Conservation (phyloP, 2,329 filamentous ascomycete genomes). For the Paracoccidioides brasiliensis region DNA sequence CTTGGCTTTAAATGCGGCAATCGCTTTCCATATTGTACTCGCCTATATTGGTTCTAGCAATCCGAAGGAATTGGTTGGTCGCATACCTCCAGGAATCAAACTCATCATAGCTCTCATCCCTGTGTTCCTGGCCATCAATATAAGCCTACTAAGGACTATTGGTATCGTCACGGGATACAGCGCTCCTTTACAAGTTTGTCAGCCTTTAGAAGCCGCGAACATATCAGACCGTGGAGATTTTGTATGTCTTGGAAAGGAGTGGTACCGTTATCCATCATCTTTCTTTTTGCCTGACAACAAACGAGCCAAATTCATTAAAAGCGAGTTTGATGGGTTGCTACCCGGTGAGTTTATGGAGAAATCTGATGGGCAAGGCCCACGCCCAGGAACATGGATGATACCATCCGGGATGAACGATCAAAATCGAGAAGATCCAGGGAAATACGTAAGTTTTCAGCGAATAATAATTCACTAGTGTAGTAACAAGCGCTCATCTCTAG, state of each 20-base stretch:
- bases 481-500: constrained; percentile 9
- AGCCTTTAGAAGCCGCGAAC: constrained; percentile 34
- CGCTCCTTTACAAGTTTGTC: constrained; percentile 58
- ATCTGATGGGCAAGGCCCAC: constrained; percentile 53
- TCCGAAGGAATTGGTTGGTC: constrained; percentile 52
- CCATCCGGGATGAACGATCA: constrained; percentile 81
- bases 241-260: constrained; percentile 89
- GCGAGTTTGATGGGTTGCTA: constrained; percentile 75
- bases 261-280: constrained; percentile 93
- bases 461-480: not conserved
- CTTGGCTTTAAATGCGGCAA: constrained; percentile 73
- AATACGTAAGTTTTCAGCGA: constrained; percentile 51
- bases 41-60: constrained; percentile 59
- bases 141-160: constrained; percentile 58
- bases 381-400: constrained; percentile 70
- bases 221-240: constrained; percentile 50
- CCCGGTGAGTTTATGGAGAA: constrained; percentile 83
- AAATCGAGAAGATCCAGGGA: constrained; percentile 73
- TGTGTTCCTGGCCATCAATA: constrained; percentile 50
- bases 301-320: constrained; percentile 78
- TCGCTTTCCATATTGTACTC: constrained; percentile 70
- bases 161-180: constrained; percentile 72
- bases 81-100: constrained; percentile 64
- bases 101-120: constrained; percentile 47
- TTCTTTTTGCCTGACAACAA: constrained; percentile 78